These are phyloP conservation scores for Colletotrichum lupini DNA, from an alignment of 2,329 filamentous ascomycete genomes.

Conservation along the genomic window DNA sequence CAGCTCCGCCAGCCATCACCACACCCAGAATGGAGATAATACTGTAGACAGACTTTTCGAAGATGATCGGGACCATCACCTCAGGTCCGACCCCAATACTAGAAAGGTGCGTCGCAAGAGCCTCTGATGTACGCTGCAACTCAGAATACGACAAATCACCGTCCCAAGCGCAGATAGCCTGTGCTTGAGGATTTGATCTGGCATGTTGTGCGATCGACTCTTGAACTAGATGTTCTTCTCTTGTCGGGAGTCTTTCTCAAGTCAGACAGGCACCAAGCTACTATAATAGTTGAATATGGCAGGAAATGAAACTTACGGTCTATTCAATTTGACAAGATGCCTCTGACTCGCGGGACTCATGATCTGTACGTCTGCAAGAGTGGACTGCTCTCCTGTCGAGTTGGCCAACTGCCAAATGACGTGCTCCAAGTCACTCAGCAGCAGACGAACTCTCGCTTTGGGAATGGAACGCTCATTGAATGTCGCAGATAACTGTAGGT, in stretches of 20 bases:
- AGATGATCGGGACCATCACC: slow-evolving; percentile 22
- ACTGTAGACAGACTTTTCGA: slow-evolving; percentile 27
- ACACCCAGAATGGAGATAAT: slow-evolving; percentile 23
- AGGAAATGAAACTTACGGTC: slow-evolving; percentile 4
- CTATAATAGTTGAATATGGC: fast-evolving
- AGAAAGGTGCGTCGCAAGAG: not conserved
- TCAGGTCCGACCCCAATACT: slow-evolving; percentile 36
- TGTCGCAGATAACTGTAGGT: not conserved
- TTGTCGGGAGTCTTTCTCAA: not conserved
- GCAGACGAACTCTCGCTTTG: not conserved
- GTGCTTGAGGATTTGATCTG: not conserved
- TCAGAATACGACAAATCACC: slow-evolving; percentile 8
- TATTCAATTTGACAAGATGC: slow-evolving; percentile 9
- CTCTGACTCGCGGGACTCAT: slow-evolving; percentile 7
- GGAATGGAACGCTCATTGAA: not conserved
- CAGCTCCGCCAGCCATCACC: slow-evolving; percentile 8
- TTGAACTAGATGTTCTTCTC: not conserved
- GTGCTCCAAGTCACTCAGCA: slow-evolving; percentile 12
- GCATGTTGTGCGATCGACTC: not conserved
- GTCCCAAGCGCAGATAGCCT: slow-evolving; percentile 23
- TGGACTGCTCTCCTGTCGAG: not conserved
- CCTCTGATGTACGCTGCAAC: not conserved
- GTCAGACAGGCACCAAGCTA: not conserved
- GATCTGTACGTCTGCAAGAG: not conserved
- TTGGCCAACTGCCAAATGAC: slow-evolving; percentile 9